Evolutionary conservation across 257 asterid genomes (phyloP).

Genomic region (Plantago ovata): DNA sequence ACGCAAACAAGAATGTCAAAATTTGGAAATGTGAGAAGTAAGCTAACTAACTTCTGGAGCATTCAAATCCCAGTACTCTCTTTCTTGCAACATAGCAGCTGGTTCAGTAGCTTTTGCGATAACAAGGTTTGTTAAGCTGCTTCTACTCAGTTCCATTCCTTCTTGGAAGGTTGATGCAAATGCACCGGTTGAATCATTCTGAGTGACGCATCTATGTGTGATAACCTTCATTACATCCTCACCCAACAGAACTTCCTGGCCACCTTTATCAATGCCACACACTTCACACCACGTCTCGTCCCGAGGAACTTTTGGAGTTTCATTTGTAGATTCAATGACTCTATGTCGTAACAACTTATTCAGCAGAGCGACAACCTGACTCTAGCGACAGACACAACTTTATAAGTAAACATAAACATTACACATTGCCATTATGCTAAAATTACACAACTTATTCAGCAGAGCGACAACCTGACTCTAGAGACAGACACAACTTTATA

Average conservation of each 20-base stretch:
- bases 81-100: constrained; percentile 4
- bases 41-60: constrained; percentile 7
- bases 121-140: too few species aligned
- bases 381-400: neutral
- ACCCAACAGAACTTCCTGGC: neutral
- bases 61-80: constrained; percentile 7
- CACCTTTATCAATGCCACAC: constrained; percentile 3
- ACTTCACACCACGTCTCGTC: neutral
- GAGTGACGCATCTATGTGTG: constrained; percentile 8
- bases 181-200: neutral
- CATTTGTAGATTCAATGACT: neutral
- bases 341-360: neutral
- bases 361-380: constrained; percentile 8
- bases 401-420: neutral
- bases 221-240: constrained; percentile 12
- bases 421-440: too few species aligned
- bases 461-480: constrained; percentile 12
- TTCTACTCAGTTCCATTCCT: neutral
- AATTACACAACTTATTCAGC: too few species aligned
- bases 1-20: too few species aligned
- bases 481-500: neutral
- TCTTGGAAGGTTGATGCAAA: neutral
- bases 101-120: neutral
- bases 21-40: too few species aligned
- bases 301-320: constrained; percentile 11